Base-by-base conservation (phyloP, 768 basidiomycete species). In the Boletus insuetus region DNA sequence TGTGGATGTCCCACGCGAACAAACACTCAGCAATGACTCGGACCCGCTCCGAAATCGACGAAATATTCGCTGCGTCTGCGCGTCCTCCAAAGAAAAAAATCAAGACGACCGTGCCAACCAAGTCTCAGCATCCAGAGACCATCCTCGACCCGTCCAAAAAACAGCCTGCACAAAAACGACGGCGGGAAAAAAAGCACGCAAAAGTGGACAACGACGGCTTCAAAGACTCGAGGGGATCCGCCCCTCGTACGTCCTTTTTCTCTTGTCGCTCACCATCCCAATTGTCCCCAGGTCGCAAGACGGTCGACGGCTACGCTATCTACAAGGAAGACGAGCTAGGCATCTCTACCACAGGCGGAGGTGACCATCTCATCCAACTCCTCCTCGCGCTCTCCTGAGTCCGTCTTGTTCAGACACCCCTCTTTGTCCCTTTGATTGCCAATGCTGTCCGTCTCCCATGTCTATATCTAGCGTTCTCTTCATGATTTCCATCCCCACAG, bases 311-410 rank as follows among this genome's bases (percentile, higher is more conserved):
- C 5, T 92, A 80, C 75, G 67, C 71, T 14, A 81, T 94, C 35
- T 94, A 86, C 69, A 91, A 89, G 65, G 91, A 91, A 71, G 86
- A 86, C 55, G 91, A 94, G 60, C 81, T 94, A 3, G 85, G 87
- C 16, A 84, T 94, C 49, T 72, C 72, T 40, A 75, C 79, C 53
- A 75, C 81, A 54, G 85, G 86, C 43, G 91, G 92, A 66, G 90
- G 91, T 90, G 71, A 73, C 82, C 62, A 12, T 20, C 31, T 49
- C 45, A 35, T 64, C 41, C 47, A 46, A 40, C 34, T 39, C 26
- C 31, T 17, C 42, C 17, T 31, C 39, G 16, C 54, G 58, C 51
- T 54, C 29, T 60, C 55, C 69, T 43, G 48, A 58, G 49, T 68
- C 65, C 56, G 64, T 59, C 57, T 43, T 35, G 29, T 56, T 32